Conservation (phyloP, 768 basidiomycete genomes). For the Calocybe gangraenosa region DNA sequence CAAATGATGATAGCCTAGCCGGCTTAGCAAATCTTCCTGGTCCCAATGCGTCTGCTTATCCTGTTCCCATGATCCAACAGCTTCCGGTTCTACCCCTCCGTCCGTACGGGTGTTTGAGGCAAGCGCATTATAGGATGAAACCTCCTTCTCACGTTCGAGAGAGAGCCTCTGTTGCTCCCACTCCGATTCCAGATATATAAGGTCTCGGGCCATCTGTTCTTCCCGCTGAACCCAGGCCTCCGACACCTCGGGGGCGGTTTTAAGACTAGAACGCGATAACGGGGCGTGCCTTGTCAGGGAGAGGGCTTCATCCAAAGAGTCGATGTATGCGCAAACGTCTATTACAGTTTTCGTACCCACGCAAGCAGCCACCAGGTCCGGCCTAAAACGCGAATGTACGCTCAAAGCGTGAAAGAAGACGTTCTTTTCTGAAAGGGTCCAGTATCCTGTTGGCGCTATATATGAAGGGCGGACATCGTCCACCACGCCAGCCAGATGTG, state of each 20-base stretch:
- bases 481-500: conserved; percentile 31
- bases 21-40: conserved; percentile 20
- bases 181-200: conserved; percentile 23
- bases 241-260: conserved; percentile 46
- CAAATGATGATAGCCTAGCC: conserved; percentile 20
- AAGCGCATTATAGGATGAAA: conserved; percentile 7
- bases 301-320: conserved; percentile 41
- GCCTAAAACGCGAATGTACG: conserved; percentile 64
- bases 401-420: conserved; percentile 67
- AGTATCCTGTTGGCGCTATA: conserved; percentile 39
- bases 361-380: conserved; percentile 70
- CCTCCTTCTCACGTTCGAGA: conserved; percentile 16
- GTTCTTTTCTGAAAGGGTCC: conserved; percentile 69
- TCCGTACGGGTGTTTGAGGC: conserved; percentile 4
- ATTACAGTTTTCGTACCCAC: conserved; percentile 61
- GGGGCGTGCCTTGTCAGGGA: conserved; percentile 11
- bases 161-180: conserved; percentile 22
- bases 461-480: conserved; percentile 28
- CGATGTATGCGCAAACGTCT: conserved; percentile 69
- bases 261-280: conserved; percentile 19
- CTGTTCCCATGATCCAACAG: conserved; percentile 16
- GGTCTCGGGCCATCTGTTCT: conserved; percentile 34
- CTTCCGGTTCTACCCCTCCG: conserved; percentile 10
- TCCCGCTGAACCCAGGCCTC: conserved; percentile 46
- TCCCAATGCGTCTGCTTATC: conserved; percentile 19